Evolutionary conservation across 106 monocot genomes (phyloP), one percentile per base, ranked within the genome.

Genomic region (Dendrobium officinale): DNA sequence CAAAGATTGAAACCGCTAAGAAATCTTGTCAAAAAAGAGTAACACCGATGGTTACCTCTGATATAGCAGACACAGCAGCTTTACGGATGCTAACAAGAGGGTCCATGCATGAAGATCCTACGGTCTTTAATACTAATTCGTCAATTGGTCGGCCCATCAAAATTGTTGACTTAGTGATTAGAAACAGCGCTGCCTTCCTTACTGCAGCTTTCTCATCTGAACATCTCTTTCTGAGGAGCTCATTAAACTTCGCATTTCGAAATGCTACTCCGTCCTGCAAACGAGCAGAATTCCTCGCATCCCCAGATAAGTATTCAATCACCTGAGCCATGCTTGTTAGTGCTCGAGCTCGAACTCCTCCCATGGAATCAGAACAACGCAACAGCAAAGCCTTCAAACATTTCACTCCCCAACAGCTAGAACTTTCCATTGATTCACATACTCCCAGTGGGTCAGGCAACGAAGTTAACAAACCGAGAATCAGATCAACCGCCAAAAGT

Each of bases 131-230:
- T 22, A 99, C 73, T 16, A 76, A 81, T 19, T 79, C 88, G 78
- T 99, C 99, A 16, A 93, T 80, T 9, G 87, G 82, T 22, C 83
- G 72, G 6, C 95, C 88, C 16, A 88, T 85, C 44, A 99, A 78
- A 75, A 83, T 1, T 19, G 79, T 93, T 20, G 90, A 83, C 80
- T 82, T 99, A 4, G 86, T 82, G 40, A 91, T 85, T 40, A 99
- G 88, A 79, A 95, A 51, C 42, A 99, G 88, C 44, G 93, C 82
- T 9, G 91, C 91, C 82, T 93, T 99, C 87, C 91, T 95, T 20
- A 99, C 99, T 2, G 88, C 95, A 79, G 99, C 91, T 83, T 99
- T 99, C 72, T 93, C 95, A 83, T 99, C 99, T 42, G 68, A 56
- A 77, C 92, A 95, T 85, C 95, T 81, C 83, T 79, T 86, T 78